A percentile compares a stretch with the other conserved stretches of the same genome.
Conservation (phyloP, 495 filamentous ascomycete species). For the Talaromyces thailandensis region DNA sequence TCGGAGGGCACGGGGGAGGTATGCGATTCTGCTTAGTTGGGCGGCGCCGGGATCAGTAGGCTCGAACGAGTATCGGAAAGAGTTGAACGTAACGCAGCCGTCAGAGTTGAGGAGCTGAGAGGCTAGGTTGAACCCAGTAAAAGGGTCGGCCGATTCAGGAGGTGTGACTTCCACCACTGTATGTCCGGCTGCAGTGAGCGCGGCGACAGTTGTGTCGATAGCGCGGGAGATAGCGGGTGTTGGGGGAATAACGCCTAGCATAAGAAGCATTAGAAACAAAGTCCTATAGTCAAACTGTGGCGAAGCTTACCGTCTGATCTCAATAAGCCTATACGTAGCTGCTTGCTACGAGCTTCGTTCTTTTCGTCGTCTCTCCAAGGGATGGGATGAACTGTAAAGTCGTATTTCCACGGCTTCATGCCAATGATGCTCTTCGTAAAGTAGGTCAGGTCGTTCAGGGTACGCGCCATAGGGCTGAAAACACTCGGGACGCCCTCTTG, state of each 20-base stretch:
- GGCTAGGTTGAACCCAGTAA: slow-evolving; percentile 69
- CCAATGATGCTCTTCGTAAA: slow-evolving; percentile 70
- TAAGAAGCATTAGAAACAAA: neutral
- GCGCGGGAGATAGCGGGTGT: slow-evolving; percentile 78
- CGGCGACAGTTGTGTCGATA: slow-evolving; percentile 56
- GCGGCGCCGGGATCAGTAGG: slow-evolving; percentile 70
- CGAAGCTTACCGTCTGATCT: slow-evolving; percentile 54
- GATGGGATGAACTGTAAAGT: slow-evolving; percentile 77
- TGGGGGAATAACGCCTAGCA: slow-evolving; percentile 66
- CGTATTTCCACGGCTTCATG: slow-evolving; percentile 91
- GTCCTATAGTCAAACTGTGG: neutral
- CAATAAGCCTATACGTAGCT: slow-evolving; percentile 69
- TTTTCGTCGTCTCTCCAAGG: slow-evolving; percentile 60
- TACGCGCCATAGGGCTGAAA: slow-evolving; percentile 90
- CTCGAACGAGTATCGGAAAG: slow-evolving; percentile 70
- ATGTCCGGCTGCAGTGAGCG: slow-evolving; percentile 63
- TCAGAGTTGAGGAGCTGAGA: slow-evolving; percentile 83
- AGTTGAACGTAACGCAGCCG: slow-evolving; percentile 72
- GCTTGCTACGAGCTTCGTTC: slow-evolving; percentile 47
- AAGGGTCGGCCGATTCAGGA: slow-evolving; percentile 50
- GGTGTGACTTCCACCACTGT: slow-evolving; percentile 64
- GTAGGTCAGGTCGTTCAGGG: slow-evolving; percentile 74
- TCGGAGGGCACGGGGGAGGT: slow-evolving; percentile 65
- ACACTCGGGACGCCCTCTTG: slow-evolving; percentile 88
- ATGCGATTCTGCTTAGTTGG: slow-evolving; percentile 63